A percentile compares a stretch with the other conserved stretches of the same genome.
Conservation (phyloP, 2,329 filamentous ascomycete genomes). For the Cercospora sp. region DNA sequence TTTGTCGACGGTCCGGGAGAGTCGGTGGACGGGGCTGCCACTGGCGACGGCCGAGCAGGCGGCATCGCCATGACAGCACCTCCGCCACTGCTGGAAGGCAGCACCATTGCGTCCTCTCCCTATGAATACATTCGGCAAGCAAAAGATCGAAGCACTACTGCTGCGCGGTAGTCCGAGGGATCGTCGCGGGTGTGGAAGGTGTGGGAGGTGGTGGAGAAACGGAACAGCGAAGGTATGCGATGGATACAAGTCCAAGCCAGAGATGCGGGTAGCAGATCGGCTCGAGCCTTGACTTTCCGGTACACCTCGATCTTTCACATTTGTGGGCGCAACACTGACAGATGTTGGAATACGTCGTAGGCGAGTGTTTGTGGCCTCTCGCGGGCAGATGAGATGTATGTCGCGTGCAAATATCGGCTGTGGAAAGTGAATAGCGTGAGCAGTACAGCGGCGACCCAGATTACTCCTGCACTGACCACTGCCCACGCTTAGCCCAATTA, state of each 20-base stretch:
- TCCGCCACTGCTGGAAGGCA: constrained; percentile 32
- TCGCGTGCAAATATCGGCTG: not conserved
- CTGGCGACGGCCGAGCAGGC: constrained; percentile 23
- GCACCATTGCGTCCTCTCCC: constrained; percentile 32
- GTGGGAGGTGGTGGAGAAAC: constrained; percentile 3
- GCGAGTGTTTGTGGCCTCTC: not conserved
- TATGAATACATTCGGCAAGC: constrained; percentile 14
- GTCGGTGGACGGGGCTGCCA: constrained; percentile 20
- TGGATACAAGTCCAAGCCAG: constrained; percentile 7
- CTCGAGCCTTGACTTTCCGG: constrained; percentile 1
- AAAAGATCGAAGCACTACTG: not conserved
- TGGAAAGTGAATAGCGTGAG: not conserved
- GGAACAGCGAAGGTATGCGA: constrained; percentile 7
- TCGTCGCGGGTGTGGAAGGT: not conserved
- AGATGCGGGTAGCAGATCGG: constrained; percentile 5
- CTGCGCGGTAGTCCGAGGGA: not conserved
- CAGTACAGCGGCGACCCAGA: not conserved
- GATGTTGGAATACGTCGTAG: not conserved
- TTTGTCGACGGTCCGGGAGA: constrained; percentile 20
- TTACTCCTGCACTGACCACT: not conserved
- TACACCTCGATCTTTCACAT: not conserved
- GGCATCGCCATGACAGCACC: constrained; percentile 16
- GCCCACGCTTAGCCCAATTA: not conserved
- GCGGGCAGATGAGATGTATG: not conserved
- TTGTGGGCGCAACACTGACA: not conserved